phyloP scores from a whole-genome alignment of 148 eudicot genomes.

The Camellia japonica region DNA sequence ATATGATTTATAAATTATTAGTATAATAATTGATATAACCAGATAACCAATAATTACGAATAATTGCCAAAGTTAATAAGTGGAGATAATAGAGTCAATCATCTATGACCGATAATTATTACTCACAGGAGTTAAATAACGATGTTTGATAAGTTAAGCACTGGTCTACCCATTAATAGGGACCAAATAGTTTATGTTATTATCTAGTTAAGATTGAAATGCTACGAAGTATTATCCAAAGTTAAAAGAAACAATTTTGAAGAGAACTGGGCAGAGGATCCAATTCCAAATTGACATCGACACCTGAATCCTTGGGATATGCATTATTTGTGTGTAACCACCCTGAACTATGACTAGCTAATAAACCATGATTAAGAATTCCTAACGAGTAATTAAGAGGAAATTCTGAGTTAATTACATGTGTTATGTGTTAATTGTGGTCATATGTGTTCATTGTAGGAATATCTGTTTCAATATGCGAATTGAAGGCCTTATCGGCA shows the following conservation, averaged over 20 bases:
- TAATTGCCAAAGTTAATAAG: not conserved
- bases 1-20: not conserved
- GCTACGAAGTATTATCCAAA: not conserved
- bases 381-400: too few species aligned
- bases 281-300: too few species aligned
- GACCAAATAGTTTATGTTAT: not conserved
- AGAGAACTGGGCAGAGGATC: not conserved
- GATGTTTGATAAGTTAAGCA: not conserved
- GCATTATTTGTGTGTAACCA: too few species aligned
- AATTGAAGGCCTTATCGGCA: too few species aligned
- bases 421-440: too few species aligned
- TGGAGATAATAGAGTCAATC: not conserved
- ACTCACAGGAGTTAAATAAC: not conserved
- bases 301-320: too few species aligned
- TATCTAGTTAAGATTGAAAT: not conserved
- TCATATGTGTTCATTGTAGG: too few species aligned
- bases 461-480: too few species aligned
- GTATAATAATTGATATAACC: not conserved
- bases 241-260: not conserved
- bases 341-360: too few species aligned
- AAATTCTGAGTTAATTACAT: too few species aligned
- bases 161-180: not conserved
- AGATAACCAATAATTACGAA: not conserved
- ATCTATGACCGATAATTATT: not conserved
- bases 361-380: too few species aligned